Evolutionary conservation across 805 yeast genomes (phyloP), one percentile per base, ranked within the genome.

Genomic region (Naumovozyma baii): DNA sequence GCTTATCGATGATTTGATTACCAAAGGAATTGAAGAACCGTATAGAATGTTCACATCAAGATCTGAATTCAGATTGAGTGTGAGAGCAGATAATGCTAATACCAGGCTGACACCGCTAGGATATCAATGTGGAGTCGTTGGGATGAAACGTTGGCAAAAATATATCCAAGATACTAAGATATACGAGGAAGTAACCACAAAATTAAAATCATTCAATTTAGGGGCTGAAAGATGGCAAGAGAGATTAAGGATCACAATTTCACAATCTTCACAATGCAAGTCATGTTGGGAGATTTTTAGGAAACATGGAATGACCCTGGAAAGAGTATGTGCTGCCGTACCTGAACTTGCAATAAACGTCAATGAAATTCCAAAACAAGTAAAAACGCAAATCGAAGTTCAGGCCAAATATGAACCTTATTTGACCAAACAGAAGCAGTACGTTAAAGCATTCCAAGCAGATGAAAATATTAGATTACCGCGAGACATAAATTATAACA

Each of bases 1-100:
- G 4, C 65, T 92, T 42, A 80, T 92, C 36, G 98, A 92, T 61
- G 99, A 92, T 64, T 68, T 92, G 47, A 82, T 88, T 22, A 88
- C 96, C 0, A 86, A 86, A 59, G 99, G 98, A 15, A 95, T 92
- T 2, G 84, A 80, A 44, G 99, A 92, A 59, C 99, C 99, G 1
- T 92, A 92, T 58, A 68, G 99, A 47, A 92, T 92, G 98, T 92
- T 92, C 56, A 92, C 98, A 0, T 86, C 96, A 4, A 72, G 99
- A 37, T 83, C 95, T 0, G 99, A 92, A 58, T 92, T 86, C 58
- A 70, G 98, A 55, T 76, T 92, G 30, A 80, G 87, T 26, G 85
- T 87, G 3, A 69, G 99, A 43, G 80, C 95, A 0, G 98, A 92
- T 59, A 92, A 92, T 65, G 97, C 99, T 0, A 96, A 94, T 54